Evolutionary conservation across 768 basidiomycete genomes (phyloP), one percentile per base, ranked within the genome.

Genomic region (Epithele typhae): DNA sequence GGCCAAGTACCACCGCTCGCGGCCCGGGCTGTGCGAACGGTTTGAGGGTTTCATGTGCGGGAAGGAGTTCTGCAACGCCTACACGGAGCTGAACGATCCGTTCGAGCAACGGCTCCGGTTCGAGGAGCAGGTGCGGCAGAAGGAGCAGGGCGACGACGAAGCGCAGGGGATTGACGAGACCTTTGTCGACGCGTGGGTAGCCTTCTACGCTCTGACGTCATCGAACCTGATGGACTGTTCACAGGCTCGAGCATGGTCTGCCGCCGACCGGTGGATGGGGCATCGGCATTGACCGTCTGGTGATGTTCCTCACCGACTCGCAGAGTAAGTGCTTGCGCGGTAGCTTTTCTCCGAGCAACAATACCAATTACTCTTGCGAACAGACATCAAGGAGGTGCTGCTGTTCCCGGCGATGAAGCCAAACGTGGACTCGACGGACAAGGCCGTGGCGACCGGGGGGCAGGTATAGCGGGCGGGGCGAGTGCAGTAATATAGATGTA

Each of bases 241-340:
- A 25, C 37, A 92, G 92, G 3, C 82, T 99, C 53, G 96, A 99
- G 68, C 91, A 98, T 60, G 96, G 93, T 64, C 79, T 99, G 2
- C 92, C 96, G 5, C 96, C 96, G 0, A 99, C 95, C 3, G 95
- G 92, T 48, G 95, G 95, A 37, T 98, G 92, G 92, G 95, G 93
- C 53, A 75, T 97, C 45, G 94, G 95, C 45, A 88, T 97, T 56
- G 94, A 97, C 63, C 84, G 93, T 50, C 74, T 98, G 32, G 92
- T 97, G 68, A 98, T 98, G 95, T 97, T 98, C 84, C 74, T 98
- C 40, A 95, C 93, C 3, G 84, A 99, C 68, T 94, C 91, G n/a
- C 84, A 82, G 7, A 95, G 90, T 92, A 55, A 57, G 84, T 68
- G 3, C 37, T 14, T 25, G 6, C 12, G n/a, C n/a, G n/a, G n/a